Conservation (phyloP, 768 basidiomycete species). For the Tylopilus rubrobrunneus region DNA sequence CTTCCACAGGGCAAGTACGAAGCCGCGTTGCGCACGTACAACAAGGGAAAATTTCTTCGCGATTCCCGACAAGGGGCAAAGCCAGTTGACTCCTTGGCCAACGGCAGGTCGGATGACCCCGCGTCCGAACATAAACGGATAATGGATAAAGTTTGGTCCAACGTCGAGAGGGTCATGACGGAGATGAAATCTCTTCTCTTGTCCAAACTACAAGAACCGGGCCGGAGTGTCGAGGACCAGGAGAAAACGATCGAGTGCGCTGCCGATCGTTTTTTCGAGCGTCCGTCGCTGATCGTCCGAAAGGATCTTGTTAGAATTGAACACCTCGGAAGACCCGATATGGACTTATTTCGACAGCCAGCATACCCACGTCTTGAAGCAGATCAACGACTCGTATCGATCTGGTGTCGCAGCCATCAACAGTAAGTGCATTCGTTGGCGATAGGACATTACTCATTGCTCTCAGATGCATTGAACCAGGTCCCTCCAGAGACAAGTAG, state of each 20-base stretch:
- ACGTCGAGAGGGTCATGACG: slow-evolving; percentile 90
- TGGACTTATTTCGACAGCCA: slow-evolving; percentile 97
- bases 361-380: slow-evolving; percentile 78
- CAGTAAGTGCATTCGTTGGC: slow-evolving; percentile 32
- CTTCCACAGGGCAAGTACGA: slow-evolving; percentile 86
- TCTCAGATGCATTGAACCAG: slow-evolving; percentile 46
- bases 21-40: slow-evolving; percentile 90
- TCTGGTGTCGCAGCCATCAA: slow-evolving; percentile 47
- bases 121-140: slow-evolving; percentile 87
- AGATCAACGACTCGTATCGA: slow-evolving; percentile 63
- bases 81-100: slow-evolving; percentile 61
- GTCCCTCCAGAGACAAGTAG: slow-evolving; percentile 32
- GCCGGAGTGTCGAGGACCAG: slow-evolving; percentile 83
- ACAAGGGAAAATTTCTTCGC: slow-evolving; percentile 89
- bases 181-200: slow-evolving; percentile 82
- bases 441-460: slow-evolving; percentile 3
- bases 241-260: slow-evolving; percentile 94
- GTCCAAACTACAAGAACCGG: slow-evolving; percentile 76
- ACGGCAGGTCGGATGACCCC: slow-evolving; percentile 43
- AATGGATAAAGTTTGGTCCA: slow-evolving; percentile 93
- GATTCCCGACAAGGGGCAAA: slow-evolving; percentile 87
- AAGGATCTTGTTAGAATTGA: slow-evolving; percentile 87
- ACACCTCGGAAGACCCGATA: slow-evolving; percentile 81
- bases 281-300: slow-evolving; percentile 5
- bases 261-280: background rate